phyloP scores from a whole-genome alignment of 176 grass and related monocot genomes.

The Chrysopogon serrulatus region DNA sequence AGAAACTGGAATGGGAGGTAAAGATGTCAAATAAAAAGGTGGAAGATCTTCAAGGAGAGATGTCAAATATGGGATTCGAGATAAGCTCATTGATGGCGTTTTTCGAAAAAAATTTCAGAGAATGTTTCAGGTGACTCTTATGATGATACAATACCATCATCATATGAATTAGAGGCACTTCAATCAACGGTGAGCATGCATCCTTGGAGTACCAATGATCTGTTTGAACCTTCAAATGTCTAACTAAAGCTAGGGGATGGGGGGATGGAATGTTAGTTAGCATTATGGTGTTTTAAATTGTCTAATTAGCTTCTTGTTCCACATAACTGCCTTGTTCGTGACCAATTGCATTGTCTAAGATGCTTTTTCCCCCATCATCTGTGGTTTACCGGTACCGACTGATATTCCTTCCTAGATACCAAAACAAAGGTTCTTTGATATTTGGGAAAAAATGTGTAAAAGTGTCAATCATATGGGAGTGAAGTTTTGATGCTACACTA shows the following conservation, averaged over 20 bases:
- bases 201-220: background rate
- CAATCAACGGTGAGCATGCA: constrained; percentile 42
- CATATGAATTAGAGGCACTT: constrained; percentile 47
- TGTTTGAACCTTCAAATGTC: constrained; percentile 1
- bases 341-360: background rate
- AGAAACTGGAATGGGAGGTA: constrained; percentile 91
- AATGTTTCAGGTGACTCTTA: constrained; percentile 45
- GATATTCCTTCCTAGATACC: background rate
- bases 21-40: constrained; percentile 76
- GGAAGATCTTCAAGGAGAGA: constrained; percentile 83
- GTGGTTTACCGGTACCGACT: background rate
- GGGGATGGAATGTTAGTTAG: background rate
- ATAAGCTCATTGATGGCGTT: constrained; percentile 68
- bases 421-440: background rate
- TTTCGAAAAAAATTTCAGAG: constrained; percentile 57
- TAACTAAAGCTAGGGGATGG: background rate
- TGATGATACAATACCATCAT: constrained; percentile 40
- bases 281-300: too few species aligned
- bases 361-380: background rate
- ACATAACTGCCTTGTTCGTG: background rate
- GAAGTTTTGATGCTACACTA: background rate
- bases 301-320: background rate
- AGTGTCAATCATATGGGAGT: background rate
- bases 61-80: constrained; percentile 74
- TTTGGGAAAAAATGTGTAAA: background rate